Evolutionary conservation across 352 stramenopile species (phyloP).

Genomic region (Thalassiosira oceanica): DNA sequence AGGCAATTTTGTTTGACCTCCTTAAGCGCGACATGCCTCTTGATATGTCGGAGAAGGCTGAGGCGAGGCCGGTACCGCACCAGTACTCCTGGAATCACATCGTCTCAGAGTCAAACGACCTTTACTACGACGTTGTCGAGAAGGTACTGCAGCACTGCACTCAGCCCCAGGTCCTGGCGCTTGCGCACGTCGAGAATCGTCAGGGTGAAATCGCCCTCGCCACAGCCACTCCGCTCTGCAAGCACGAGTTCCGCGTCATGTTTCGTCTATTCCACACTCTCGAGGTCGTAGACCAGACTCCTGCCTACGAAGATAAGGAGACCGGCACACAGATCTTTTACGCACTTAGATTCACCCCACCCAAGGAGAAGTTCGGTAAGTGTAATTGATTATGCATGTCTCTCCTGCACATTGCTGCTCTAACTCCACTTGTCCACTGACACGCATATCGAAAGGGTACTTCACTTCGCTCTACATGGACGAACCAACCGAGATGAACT

Average conservation of each 20-base stretch:
- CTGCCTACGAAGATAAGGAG: slow-evolving; percentile 71
- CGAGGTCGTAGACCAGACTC: slow-evolving; percentile 76
- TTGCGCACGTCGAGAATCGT: slow-evolving; percentile 77
- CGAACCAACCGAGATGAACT: slow-evolving; percentile 61
- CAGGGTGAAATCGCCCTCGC: slow-evolving; percentile 75
- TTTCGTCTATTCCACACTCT: slow-evolving; percentile 80
- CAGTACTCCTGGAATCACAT: slow-evolving; percentile 82
- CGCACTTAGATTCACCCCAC: slow-evolving; percentile 71
- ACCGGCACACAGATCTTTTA: slow-evolving; percentile 83
- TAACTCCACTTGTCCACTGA: not conserved
- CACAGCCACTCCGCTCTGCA: slow-evolving; percentile 76
- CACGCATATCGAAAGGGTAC: slow-evolving; percentile 57
- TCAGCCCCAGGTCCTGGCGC: slow-evolving; percentile 76
- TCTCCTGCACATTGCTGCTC: too few species aligned
- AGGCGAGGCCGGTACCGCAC: slow-evolving; percentile 68
- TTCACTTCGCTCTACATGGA: slow-evolving; percentile 77
- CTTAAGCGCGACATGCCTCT: slow-evolving; percentile 79
- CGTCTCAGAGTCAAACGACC: slow-evolving; percentile 73
- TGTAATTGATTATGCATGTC: too few species aligned
- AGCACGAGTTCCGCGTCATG: slow-evolving; percentile 81
- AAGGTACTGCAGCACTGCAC: slow-evolving; percentile 78
- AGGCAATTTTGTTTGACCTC: slow-evolving; percentile 78
- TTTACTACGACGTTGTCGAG: slow-evolving; percentile 76
- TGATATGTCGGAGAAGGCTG: slow-evolving; percentile 77
- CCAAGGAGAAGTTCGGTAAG: too few species aligned